Percentiles rank a stretch among this genome's conserved stretches.
These are phyloP conservation scores for Chromosphaera perkinsii DNA, from an alignment of 208 protist genomes.

Conservation along the genomic window DNA sequence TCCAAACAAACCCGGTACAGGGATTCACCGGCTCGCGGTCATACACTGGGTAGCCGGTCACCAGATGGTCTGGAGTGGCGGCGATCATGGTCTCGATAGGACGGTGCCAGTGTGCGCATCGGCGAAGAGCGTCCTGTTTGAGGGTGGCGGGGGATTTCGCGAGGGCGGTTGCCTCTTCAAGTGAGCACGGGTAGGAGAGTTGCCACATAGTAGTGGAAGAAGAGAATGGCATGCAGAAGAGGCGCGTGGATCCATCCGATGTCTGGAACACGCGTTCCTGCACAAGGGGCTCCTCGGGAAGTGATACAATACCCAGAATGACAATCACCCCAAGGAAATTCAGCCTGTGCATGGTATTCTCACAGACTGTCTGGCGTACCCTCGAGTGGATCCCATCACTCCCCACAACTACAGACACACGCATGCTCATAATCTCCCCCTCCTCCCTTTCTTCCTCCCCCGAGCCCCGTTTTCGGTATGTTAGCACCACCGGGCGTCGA, in stretches of 20 bases:
- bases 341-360: not conserved
- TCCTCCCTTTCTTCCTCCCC: not conserved
- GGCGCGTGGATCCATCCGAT: slow-evolving; percentile 1
- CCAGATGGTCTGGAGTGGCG: not conserved
- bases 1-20: not conserved
- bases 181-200: not conserved
- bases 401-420: not conserved
- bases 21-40: not conserved
- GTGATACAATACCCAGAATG: not conserved
- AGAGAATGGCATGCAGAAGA: slow-evolving; percentile 12
- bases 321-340: not conserved
- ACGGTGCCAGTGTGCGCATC: not conserved
- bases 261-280: slow-evolving; percentile 7
- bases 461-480: not conserved
- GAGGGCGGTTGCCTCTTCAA: not conserved
- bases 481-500: not conserved
- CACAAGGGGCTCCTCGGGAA: slow-evolving; percentile 1
- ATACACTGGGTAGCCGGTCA: slow-evolving; percentile 12
- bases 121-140: not conserved
- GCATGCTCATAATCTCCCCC: not conserved
- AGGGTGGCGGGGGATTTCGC: not conserved
- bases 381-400: slow-evolving; percentile 2
- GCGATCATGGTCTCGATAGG: not conserved
- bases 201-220: slow-evolving; percentile 7
- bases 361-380: not conserved